Base-by-base conservation (phyloP, 805 yeast species). In the Wickerhamiella azymoides region DNA sequence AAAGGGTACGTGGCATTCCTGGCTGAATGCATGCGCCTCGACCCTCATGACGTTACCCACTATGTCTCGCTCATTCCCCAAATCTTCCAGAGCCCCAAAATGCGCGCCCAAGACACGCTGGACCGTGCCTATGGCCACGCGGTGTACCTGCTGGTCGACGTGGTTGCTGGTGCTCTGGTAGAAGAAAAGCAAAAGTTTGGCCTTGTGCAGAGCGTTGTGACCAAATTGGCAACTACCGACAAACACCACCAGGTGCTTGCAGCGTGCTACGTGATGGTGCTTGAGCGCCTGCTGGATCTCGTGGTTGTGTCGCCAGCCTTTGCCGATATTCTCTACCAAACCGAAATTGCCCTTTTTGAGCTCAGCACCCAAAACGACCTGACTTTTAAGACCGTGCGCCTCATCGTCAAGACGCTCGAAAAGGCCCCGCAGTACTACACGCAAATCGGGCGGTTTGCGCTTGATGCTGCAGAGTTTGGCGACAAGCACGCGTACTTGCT, bases 231-330 rank as follows among this genome's bases (percentile, higher is more conserved):
- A 2, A 46, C 47, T 9, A 39, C 43, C 21, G 54, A n/a, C 47
- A 44, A 28, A 36, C 47, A 11, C 47, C 51, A 18, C 17, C 47
- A 14, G 14, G 32, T 18, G 30, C 39, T 13, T 9, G 21, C 19
- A 5, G 38, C 36, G 10, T 44, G 45, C 17, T 37, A 45, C 10
- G 36, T 56, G 18, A 41, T 50, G 2, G 49, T 56, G 18, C 36
- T 56, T 10, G 58, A 54, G 13, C 45, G 46, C 30, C 49, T 57
- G 1, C 42, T 53, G 9, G 50, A 48, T 14, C 49, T 54, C 11
- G 39, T 33, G 14, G 39, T 41, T 9, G 18, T 41, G 10, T 28
- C 45, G 10, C 32, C 45, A 4, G 36, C 28, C 0, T 44, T 53
- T 1, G 50, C 56, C 2, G 48, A 43, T 14, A 43, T 53, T 1